Evolutionary conservation across 441 rosid species (phyloP), one percentile per base, ranked within the genome.

Genomic region (Macaranga tanarius): DNA sequence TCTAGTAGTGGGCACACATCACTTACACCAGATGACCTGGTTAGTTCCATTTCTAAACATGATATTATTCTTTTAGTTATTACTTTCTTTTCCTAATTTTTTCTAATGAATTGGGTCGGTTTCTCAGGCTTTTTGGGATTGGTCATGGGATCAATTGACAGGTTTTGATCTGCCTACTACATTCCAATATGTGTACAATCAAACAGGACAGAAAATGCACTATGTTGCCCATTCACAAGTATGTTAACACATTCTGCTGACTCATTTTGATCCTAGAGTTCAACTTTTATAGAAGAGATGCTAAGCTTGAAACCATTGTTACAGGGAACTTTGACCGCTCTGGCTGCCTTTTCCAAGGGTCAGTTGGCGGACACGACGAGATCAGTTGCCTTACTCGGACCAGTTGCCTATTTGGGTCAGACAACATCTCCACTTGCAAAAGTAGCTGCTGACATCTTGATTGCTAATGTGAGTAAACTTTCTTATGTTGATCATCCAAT

Each of bases 111-210:
- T 63, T 44, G 5, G 5, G 26, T 10, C 28, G 13, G 47, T 72
- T 20, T 50, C 6, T 10, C 11, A 94, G 96, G 88, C 69, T 8
- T 92, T 79, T 44, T 94, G 97, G 97, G 72, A 90, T 58, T 90
- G 97, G 99, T 83, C 97, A 4, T 90, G 94, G 97, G 99, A 94
- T 72, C 93, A 94, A 73, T 73, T 94, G 12, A 92, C 86, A 64
- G 66, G 79, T 19, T 87, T 45, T 69, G 97, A 90, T 72, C 76
- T 90, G 11, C 97, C 96, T 17, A 92, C 97, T 13, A 66, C 87
- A 74, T 82, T 89, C 68, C 79, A 84, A 57, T 87, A 82, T 73
- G 83, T 90, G 55, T 74, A 84, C 64, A 62, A 54, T 66, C 84
- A 84, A 68, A 86, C 93, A 20, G 94, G 88, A 65, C 92, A 86